Percentiles rank a stretch among this genome's conserved stretches.
phyloP scores from a whole-genome alignment of 805 yeast species.

The Isabelozyma gotoi region DNA sequence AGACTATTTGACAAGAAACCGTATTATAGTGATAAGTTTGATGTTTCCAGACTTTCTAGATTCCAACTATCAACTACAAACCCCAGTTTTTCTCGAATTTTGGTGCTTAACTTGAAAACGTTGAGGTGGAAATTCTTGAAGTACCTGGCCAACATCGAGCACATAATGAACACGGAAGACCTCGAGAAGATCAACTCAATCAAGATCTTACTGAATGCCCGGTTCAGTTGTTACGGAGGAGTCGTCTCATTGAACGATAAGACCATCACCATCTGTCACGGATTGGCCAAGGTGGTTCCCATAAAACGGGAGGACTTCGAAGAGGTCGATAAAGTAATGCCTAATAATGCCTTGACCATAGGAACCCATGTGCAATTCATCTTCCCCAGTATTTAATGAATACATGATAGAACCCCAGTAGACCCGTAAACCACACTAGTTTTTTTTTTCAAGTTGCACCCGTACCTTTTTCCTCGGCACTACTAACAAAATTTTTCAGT shows the following conservation, averaged over 20 bases:
- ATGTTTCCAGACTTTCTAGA: conserved; percentile 31
- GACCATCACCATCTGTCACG: conserved; percentile 37
- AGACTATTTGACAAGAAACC: conserved; percentile 29
- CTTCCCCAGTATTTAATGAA: conserved; percentile 32
- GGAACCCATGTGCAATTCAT: conserved; percentile 37
- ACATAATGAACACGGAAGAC: conserved; percentile 20
- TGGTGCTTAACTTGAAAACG: conserved; percentile 36
- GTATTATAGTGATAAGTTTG: conserved; percentile 32
- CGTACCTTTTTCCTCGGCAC: not conserved
- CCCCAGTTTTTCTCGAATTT: conserved; percentile 28
- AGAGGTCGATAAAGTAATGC: conserved; percentile 13
- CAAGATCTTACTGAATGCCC: conserved; percentile 25
- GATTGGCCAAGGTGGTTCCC: conserved; percentile 31
- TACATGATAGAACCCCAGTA: too few species aligned
- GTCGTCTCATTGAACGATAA: conserved; percentile 32
- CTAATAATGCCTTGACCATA: conserved; percentile 22
- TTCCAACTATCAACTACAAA: conserved; percentile 27
- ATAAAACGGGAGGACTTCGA: conserved; percentile 27
- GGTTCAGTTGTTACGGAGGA: conserved; percentile 30
- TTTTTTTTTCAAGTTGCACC: too few species aligned
- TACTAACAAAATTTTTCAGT: not conserved
- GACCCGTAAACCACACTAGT: too few species aligned
- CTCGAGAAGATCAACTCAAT: conserved; percentile 15
- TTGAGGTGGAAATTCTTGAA: conserved; percentile 41
- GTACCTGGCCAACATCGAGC: conserved; percentile 30